These are phyloP conservation scores for Saraca asoca DNA, from an alignment of 331 rosid species.

Conservation along the genomic window DNA sequence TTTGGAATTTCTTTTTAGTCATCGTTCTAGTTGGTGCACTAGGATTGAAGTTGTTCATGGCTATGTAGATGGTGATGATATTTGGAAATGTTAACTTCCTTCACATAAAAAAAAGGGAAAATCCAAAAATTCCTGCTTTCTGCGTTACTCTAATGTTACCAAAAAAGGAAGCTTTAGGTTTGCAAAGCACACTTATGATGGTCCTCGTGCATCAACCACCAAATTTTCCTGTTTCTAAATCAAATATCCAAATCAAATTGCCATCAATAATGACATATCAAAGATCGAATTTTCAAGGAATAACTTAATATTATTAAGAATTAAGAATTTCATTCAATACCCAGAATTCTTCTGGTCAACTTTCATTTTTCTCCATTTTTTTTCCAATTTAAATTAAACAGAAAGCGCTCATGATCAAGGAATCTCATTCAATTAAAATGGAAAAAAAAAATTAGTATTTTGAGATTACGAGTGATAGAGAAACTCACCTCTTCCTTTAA, in stretches of 20 bases:
- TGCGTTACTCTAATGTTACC: background rate
- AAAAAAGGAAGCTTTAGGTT: constrained; percentile 1
- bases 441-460: too few relatives aligned
- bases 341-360: background rate
- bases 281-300: constrained; percentile 3
- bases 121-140: too few relatives aligned
- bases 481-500: too few relatives aligned
- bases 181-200: background rate
- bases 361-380: background rate
- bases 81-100: constrained; percentile 3
- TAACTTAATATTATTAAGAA: background rate
- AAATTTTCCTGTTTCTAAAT: constrained; percentile 16
- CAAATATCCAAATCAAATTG: background rate
- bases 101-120: background rate
- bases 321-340: background rate
- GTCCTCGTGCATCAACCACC: background rate
- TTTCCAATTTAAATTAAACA: background rate
- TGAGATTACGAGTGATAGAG: too few relatives aligned
- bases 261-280: background rate
- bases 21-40: constrained; percentile 44
- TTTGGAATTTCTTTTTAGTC: constrained; percentile 40
- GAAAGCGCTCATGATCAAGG: too few relatives aligned
- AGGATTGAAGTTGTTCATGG: constrained; percentile 40
- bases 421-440: too few relatives aligned
- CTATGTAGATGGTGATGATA: background rate